Percentiles rank a stretch among this genome's conserved stretches.
These are phyloP conservation scores for Penicillium hesseltinei DNA, from an alignment of 2,329 filamentous ascomycete species.

Conservation along the genomic window DNA sequence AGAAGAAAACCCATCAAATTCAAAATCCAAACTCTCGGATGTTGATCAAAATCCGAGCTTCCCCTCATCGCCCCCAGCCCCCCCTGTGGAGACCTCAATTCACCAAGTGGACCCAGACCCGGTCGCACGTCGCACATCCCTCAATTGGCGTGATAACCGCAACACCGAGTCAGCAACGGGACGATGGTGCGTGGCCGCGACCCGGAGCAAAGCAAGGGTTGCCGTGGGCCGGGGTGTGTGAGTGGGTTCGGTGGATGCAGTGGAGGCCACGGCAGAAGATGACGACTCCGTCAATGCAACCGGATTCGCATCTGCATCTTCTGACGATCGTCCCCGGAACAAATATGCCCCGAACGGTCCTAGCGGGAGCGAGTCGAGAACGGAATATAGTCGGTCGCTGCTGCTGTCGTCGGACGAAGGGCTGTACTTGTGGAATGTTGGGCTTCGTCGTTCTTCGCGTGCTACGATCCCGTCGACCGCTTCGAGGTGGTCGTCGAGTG, in stretches of 20 bases:
- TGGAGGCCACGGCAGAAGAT: slow-evolving; percentile 9
- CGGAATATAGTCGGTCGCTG: slow-evolving; percentile 7
- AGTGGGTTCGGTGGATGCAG: background rate
- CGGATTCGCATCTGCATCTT: slow-evolving; percentile 3
- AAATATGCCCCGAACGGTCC: slow-evolving; percentile 6
- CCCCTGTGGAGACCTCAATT: slow-evolving; percentile 2
- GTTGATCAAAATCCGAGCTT: background rate
- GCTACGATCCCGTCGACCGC: slow-evolving; percentile 33
- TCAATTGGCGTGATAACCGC: slow-evolving; percentile 26
- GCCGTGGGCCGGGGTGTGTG: slow-evolving; percentile 9
- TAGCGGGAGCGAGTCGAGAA: slow-evolving; percentile 18
- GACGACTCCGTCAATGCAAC: slow-evolving; percentile 2
- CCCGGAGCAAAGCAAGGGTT: slow-evolving; percentile 22
- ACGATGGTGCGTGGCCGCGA: slow-evolving; percentile 29
- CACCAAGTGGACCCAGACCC: slow-evolving; percentile 16
- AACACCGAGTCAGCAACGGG: slow-evolving; percentile 28
- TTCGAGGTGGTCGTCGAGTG: slow-evolving; percentile 37
- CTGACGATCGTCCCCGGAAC: slow-evolving; percentile 11
- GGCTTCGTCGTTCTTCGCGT: slow-evolving; percentile 21
- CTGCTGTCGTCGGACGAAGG: background rate
- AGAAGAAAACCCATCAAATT: background rate
- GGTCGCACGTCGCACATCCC: slow-evolving; percentile 20
- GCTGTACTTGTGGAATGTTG: background rate
- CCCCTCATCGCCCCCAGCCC: background rate
- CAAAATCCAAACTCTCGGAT: background rate